A percentile compares a stretch with the other conserved stretches of the same genome.
phyloP scores from a whole-genome alignment of 1,284 basidiomycete genomes.

The Trametes polyzona region DNA sequence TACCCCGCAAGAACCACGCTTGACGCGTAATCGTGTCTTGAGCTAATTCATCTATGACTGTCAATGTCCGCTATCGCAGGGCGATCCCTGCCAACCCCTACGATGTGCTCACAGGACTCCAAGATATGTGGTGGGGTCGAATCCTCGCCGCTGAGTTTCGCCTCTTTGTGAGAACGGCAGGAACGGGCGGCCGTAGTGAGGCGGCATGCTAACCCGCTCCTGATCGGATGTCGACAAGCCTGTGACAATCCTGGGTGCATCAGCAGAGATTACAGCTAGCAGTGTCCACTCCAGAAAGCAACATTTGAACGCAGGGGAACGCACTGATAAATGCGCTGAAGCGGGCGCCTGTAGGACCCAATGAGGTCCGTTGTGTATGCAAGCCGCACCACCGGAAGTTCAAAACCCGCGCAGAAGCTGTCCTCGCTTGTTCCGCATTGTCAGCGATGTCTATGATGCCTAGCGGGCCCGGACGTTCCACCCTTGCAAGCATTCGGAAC shows the following conservation, averaged over 20 bases:
- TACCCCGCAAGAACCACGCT: conserved; percentile 3
- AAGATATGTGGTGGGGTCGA: background rate
- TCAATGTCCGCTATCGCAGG: conserved; percentile 1
- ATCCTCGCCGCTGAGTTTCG: conserved; percentile 3
- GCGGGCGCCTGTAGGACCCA: conserved; percentile 3
- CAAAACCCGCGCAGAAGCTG: background rate
- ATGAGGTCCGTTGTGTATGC: conserved; percentile 11
- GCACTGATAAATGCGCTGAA: conserved; percentile 3
- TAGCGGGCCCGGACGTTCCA: too few relatives aligned
- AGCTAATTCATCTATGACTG: conserved; percentile 1
- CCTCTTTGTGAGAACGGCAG: background rate
- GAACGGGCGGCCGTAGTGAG: background rate
- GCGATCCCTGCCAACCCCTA: conserved; percentile 1
- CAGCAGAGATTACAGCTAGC: background rate
- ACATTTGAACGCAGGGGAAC: conserved; percentile 3
- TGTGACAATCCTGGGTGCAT: conserved; percentile 9
- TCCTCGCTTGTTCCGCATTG: background rate
- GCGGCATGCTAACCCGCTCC: conserved; percentile 2
- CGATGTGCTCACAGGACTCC: background rate
- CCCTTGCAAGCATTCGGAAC: background rate
- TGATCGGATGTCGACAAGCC: conserved; percentile 1
- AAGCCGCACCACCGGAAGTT: background rate
- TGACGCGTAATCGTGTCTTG: background rate
- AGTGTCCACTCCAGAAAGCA: conserved; percentile 1
- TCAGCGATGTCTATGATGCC: background rate